These are phyloP conservation scores for Amanita pallidorosea DNA, from an alignment of 768 basidiomycete species.

Conservation along the genomic window DNA sequence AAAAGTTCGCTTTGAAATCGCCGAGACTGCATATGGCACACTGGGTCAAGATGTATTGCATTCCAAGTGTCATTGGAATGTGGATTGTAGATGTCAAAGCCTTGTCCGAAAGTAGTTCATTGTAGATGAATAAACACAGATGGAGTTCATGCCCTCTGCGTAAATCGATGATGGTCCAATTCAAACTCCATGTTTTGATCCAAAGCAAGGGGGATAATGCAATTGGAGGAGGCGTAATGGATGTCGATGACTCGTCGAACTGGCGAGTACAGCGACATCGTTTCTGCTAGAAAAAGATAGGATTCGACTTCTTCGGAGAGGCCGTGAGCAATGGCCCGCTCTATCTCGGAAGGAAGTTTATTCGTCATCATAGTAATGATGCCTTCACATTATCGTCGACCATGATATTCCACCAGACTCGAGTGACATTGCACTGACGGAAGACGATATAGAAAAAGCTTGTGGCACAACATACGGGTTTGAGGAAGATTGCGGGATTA, in stretches of 20 bases:
- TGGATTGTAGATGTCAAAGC: not conserved
- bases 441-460: constrained; percentile 3
- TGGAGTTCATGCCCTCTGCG: not conserved
- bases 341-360: not conserved
- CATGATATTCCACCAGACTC: not conserved
- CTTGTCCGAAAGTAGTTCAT: not conserved
- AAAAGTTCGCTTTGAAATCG: constrained; percentile 9
- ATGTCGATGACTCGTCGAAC: not conserved
- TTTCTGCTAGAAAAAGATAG: not conserved
- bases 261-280: not conserved
- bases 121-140: not conserved
- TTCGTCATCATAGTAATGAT: not conserved
- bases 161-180: not conserved
- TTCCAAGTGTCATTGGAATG: not conserved
- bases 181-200: not conserved
- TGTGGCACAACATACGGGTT: constrained; percentile 2
- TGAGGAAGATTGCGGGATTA: constrained; percentile 4
- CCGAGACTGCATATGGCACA: not conserved
- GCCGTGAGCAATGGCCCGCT: not conserved
- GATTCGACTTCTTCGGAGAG: not conserved
- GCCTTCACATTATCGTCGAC: not conserved
- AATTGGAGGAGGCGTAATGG: not conserved
- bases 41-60: constrained; percentile 3
- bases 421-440: not conserved
- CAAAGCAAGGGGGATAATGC: not conserved